Evolutionary conservation across 192 early-diverging fungal species (phyloP).

Genomic region (Phlyctochytrium arcticum): DNA sequence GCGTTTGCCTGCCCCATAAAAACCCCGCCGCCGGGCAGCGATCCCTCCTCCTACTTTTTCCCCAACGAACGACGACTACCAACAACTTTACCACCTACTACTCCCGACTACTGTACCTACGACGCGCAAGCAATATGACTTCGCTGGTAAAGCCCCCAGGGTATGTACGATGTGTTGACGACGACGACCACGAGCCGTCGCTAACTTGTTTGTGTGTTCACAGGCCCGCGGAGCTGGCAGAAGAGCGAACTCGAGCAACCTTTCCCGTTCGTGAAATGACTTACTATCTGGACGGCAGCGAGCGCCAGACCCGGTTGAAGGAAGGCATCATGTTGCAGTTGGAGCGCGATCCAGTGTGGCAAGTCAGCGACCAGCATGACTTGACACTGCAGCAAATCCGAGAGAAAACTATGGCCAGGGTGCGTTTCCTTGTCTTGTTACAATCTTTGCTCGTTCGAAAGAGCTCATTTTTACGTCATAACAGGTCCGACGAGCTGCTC

Average conservation of each 20-base stretch:
- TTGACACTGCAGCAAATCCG: slow-evolving; percentile 71
- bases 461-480: neutral
- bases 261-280: slow-evolving; percentile 79
- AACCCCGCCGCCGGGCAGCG: too few species aligned
- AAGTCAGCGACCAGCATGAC: slow-evolving; percentile 76
- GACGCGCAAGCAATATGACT: too few species aligned
- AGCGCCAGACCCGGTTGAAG: slow-evolving; percentile 60
- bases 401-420: slow-evolving; percentile 82
- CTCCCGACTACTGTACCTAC: too few species aligned
- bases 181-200: neutral
- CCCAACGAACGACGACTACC: too few species aligned
- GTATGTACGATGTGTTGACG: neutral
- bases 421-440: slow-evolving; percentile 13
- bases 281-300: slow-evolving; percentile 77
- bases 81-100: too few species aligned
- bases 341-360: slow-evolving; percentile 79
- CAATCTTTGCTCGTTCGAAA: too few species aligned
- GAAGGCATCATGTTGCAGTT: slow-evolving; percentile 81
- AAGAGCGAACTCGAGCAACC: slow-evolving; percentile 70
- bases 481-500: slow-evolving; percentile 59
- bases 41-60: too few species aligned
- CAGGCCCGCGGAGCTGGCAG: slow-evolving; percentile 2
- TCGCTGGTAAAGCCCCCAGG: neutral
- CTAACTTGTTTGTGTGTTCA: neutral
- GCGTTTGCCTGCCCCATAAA: too few species aligned